Base-by-base conservation (phyloP, 73 alveolate species). In the Paramecium primaurelia region DNA sequence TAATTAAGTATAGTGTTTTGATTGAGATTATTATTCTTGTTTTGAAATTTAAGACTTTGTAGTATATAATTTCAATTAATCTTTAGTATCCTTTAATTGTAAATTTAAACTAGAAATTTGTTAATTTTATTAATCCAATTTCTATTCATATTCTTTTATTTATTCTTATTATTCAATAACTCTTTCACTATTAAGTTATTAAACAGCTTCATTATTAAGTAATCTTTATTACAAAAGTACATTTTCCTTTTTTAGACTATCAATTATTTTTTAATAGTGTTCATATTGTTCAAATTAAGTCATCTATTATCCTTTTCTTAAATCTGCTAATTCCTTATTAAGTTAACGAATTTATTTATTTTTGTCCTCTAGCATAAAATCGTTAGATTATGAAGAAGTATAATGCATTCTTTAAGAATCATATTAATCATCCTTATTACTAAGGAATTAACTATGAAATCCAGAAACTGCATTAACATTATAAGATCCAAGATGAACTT, bases 381-480 rank as follows among this genome's bases (percentile, higher is more conserved):
- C 91, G 9, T 80, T 45, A 11, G 91, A 80, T 80, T 80, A 12
- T 20, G 30, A 80, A 26, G 91, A 80, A 16, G 91, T 80, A 36
- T 44, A 80, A 49, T 80, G 91, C 58, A 32, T 32, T 20, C 91
- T 18, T 25, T 40, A 12, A 25, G 91, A 80, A 80, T 80, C 91
- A 44, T 45, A 42, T 45, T 80, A 8, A 32, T 80, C 71, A 20
- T 80, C 91, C 42, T 80, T 80, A 40, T 75, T 75, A 40, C 88
- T 75, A 8, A 80, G 30, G 16, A 32, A 80, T 45, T 80, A 8
- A 45, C 91, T 80, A 8, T 80, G 73, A 26, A 42, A 80, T 47
- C 91, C 91, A 6, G 91, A 80, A 45, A 42, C 58, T 22, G 91
- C 91, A 80, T 80, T 80, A 18, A 80, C 91, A 47, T 80, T 80